These are phyloP conservation scores for Verticillium dahliae DNA, from an alignment of 2,329 filamentous ascomycete species.

Conservation along the genomic window DNA sequence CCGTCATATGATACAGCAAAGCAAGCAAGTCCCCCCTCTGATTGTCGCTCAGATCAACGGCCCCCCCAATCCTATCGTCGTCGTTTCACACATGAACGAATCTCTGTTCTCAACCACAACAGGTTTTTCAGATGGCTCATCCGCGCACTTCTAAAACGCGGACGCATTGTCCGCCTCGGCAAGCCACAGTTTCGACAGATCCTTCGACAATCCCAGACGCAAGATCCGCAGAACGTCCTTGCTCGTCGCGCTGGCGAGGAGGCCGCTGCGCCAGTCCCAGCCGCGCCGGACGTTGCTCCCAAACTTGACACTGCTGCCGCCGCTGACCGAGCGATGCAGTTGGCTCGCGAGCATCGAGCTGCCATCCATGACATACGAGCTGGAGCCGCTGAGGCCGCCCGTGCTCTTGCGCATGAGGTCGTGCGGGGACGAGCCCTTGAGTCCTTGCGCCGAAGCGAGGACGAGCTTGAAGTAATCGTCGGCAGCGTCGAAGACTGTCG, in stretches of 20 bases:
- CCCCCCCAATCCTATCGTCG: background rate
- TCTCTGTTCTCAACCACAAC: background rate
- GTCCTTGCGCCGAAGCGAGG: slow-evolving; percentile 60
- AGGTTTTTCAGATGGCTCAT: background rate
- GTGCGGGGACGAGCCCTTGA: slow-evolving; percentile 55
- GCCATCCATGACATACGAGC: slow-evolving; percentile 64
- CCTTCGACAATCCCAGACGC: slow-evolving; percentile 66
- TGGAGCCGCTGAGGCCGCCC: slow-evolving; percentile 41
- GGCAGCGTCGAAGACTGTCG: slow-evolving; percentile 65
- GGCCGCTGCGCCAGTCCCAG: slow-evolving; percentile 75
- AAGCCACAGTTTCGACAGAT: slow-evolving; percentile 65
- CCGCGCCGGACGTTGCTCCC: slow-evolving; percentile 44
- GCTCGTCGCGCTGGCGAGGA: slow-evolving; percentile 60
- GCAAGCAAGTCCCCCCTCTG: background rate
- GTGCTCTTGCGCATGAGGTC: slow-evolving; percentile 55
- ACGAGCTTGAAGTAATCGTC: slow-evolving; percentile 75
- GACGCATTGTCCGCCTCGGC: slow-evolving; percentile 55
- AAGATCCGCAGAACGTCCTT: slow-evolving; percentile 67
- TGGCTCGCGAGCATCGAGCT: slow-evolving; percentile 64
- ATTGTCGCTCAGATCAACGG: background rate
- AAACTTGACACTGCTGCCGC: slow-evolving; percentile 38
- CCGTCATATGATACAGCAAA: background rate
- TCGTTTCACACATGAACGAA: background rate
- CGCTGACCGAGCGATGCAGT: slow-evolving; percentile 52
- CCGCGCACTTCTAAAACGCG: slow-evolving; percentile 23